phyloP scores from a whole-genome alignment of 257 asterid genomes.

The Plantago elongata region DNA sequence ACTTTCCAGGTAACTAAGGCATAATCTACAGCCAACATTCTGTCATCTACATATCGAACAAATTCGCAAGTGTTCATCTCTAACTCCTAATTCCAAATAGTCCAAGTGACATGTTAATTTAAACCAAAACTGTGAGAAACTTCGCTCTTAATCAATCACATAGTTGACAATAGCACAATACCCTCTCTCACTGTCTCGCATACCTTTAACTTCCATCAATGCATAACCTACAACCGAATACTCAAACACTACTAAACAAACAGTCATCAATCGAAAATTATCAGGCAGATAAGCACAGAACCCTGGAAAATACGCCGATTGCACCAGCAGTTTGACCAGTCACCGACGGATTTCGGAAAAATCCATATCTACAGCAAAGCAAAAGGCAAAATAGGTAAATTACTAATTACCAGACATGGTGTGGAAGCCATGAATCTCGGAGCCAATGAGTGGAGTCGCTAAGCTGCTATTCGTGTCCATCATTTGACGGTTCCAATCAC shows the following conservation, averaged over 20 bases:
- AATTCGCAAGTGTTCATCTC: neutral
- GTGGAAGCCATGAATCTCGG: slow-evolving; percentile 89
- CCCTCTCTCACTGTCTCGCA: too few species aligned
- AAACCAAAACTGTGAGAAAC: neutral
- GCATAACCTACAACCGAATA: too few species aligned
- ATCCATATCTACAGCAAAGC: slow-evolving; percentile 6
- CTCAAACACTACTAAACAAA: too few species aligned
- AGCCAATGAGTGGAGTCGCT: slow-evolving; percentile 43
- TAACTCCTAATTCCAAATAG: neutral
- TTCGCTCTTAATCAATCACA: neutral
- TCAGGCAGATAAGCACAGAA: too few species aligned
- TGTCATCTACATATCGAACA: neutral
- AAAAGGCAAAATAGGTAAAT: neutral
- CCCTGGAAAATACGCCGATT: too few species aligned
- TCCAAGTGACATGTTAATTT: neutral
- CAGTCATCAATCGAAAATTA: too few species aligned
- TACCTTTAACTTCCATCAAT: too few species aligned
- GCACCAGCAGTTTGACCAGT: too few species aligned
- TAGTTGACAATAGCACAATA: neutral
- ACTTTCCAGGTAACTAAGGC: too few species aligned
- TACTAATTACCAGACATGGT: slow-evolving; percentile 56
- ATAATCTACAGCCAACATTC: neutral
- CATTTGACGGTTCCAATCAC: neutral
- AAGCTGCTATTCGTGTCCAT: slow-evolving; percentile 45
- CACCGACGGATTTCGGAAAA: neutral